Evolutionary conservation across 371 early-diverging fungal species (phyloP).

Genomic region (Apophysomyces variabilis): DNA sequence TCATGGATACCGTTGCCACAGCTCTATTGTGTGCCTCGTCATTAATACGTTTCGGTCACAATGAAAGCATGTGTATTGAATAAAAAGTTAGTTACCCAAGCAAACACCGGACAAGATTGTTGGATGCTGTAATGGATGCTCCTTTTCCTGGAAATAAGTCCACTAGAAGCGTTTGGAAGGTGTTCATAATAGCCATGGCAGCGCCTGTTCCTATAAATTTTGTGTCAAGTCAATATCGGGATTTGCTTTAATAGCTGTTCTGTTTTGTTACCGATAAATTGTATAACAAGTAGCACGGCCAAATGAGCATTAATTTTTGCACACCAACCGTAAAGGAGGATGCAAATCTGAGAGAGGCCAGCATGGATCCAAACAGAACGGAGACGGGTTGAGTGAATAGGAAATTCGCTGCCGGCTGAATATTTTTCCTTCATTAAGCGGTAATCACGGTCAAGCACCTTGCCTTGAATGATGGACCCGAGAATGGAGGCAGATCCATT

Average conservation of each 20-base stretch:
- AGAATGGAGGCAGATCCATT: slow-evolving; percentile 18
- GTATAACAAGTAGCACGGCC: slow-evolving; percentile 20
- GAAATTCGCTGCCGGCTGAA: slow-evolving; percentile 21
- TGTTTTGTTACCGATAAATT: slow-evolving; percentile 21
- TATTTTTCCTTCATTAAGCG: slow-evolving; percentile 9
- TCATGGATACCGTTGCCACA: slow-evolving; percentile 29
- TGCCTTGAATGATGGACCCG: slow-evolving; percentile 20
- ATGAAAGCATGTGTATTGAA: too few species aligned
- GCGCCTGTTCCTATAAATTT: slow-evolving; percentile 22
- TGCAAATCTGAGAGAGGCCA: slow-evolving; percentile 11
- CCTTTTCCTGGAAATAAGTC: slow-evolving; percentile 47
- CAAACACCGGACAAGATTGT: slow-evolving; percentile 43
- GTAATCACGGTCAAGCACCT: slow-evolving; percentile 16
- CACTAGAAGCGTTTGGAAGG: slow-evolving; percentile 42
- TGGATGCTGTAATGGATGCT: slow-evolving; percentile 47
- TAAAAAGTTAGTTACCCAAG: slow-evolving; percentile 25
- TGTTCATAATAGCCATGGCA: slow-evolving; percentile 35
- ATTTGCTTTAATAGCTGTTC: background rate
- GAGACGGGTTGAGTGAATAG: slow-evolving; percentile 22
- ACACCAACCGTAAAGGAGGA: slow-evolving; percentile 26
- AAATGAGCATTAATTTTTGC: slow-evolving; percentile 12
- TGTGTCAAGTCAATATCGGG: background rate
- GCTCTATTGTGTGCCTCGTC: slow-evolving; percentile 15
- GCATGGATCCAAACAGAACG: slow-evolving; percentile 16
- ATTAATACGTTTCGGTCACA: too few species aligned